Evolutionary conservation across 1,284 basidiomycete genomes (phyloP).

Genomic region (Ustilago nuda): DNA sequence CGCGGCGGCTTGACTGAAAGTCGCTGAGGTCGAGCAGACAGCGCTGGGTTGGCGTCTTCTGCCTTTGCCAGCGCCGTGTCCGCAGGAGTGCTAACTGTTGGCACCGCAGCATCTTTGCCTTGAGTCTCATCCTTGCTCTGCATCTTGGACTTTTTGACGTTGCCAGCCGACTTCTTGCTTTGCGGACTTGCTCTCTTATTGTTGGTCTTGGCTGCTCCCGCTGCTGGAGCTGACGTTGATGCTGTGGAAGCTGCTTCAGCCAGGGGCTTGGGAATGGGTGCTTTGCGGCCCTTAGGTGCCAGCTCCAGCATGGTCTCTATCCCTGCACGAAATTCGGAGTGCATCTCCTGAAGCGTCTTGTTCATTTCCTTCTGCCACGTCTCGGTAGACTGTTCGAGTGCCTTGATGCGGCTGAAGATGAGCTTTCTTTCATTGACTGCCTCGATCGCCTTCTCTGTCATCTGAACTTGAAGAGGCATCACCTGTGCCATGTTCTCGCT

Average conservation of each 20-base stretch:
- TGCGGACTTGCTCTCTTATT: conserved; percentile 16
- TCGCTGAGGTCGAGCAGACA: background rate
- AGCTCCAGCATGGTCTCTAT: conserved; percentile 14
- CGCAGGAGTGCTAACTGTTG: background rate
- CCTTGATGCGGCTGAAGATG: conserved; percentile 24
- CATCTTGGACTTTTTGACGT: conserved; percentile 23
- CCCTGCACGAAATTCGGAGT: conserved; percentile 12
- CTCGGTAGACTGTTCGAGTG: conserved; percentile 18
- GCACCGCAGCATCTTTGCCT: background rate
- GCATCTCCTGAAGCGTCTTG: conserved; percentile 15
- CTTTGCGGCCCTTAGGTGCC: conserved; percentile 4
- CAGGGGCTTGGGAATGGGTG: background rate
- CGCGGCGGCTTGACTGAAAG: background rate
- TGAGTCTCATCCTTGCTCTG: background rate
- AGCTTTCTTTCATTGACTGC: conserved; percentile 22
- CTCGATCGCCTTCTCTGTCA: conserved; percentile 15
- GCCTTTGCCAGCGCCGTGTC: background rate
- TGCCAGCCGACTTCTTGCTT: conserved; percentile 15
- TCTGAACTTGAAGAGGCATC: conserved; percentile 23
- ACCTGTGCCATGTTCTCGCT: conserved; percentile 8
- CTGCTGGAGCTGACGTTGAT: background rate
- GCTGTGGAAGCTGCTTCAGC: background rate
- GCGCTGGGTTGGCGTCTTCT: background rate
- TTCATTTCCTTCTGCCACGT: conserved; percentile 16
- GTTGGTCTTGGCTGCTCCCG: background rate